phyloP scores from a whole-genome alignment of 2,329 filamentous ascomycete genomes.

The Raffaelea deltoideospora region DNA sequence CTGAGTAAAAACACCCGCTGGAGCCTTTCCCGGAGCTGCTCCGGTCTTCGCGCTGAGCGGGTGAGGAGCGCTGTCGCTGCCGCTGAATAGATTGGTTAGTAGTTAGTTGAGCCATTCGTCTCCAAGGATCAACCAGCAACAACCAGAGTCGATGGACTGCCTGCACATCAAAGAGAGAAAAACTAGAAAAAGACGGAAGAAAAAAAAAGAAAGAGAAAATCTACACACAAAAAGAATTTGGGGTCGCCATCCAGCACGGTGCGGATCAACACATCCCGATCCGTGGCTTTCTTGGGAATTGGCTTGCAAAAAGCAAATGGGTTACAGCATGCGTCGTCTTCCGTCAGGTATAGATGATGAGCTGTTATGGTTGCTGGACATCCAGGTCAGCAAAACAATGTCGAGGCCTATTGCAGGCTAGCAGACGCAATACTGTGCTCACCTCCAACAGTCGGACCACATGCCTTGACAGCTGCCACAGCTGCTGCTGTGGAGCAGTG shows the following conservation, averaged over 20 bases:
- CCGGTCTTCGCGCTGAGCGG: slow-evolving; percentile 42
- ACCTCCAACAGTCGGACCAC: slow-evolving; percentile 59
- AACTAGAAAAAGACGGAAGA: slow-evolving; percentile 14
- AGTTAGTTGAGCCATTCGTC: too few relatives aligned
- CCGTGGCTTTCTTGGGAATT: slow-evolving; percentile 58
- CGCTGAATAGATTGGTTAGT: slow-evolving; percentile 1
- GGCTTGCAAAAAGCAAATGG: slow-evolving; percentile 40
- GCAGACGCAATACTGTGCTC: neutral
- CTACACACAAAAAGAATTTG: slow-evolving; percentile 45
- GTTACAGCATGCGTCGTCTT: slow-evolving; percentile 10
- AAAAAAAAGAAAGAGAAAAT: slow-evolving; percentile 8
- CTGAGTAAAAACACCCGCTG: slow-evolving; percentile 70
- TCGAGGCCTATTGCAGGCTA: slow-evolving; percentile 12
- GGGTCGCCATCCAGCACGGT: slow-evolving; percentile 42
- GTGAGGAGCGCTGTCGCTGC: slow-evolving; percentile 61
- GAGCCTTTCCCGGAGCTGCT: slow-evolving; percentile 30
- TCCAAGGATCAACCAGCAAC: too few relatives aligned
- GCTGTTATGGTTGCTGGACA: slow-evolving; percentile 59
- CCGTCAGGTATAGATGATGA: slow-evolving; percentile 59
- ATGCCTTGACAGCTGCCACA: slow-evolving; percentile 59
- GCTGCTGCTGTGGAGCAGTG: slow-evolving; percentile 81
- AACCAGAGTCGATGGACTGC: too few relatives aligned
- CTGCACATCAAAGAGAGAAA: neutral
- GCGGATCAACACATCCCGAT: slow-evolving; percentile 56
- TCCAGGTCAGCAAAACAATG: neutral